Evolutionary conservation across 805 yeast genomes (phyloP), one percentile per base, ranked within the genome.

Genomic region (Yamadazyma philogaea): DNA sequence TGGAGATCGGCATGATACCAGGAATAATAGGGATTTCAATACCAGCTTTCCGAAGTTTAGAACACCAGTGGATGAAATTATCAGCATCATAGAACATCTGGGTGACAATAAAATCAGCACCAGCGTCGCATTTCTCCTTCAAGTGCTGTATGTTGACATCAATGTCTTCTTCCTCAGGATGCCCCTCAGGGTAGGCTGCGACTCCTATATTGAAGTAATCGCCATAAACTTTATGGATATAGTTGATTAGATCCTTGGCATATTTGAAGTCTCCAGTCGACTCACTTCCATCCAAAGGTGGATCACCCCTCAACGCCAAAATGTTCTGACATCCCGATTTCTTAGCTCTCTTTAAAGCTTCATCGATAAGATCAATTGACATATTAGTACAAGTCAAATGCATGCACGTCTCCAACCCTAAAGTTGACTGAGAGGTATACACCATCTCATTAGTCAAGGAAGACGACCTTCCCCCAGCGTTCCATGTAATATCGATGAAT

Each of bases 1-100:
- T 87, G n/a, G 95, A 82, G 45, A 93, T 90, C 17, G 99, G 99
- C 99, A 93, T 93, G 63, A 93, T 89, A 11, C 99, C 99, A 1
- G 99, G 99, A 46, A 93, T 83, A 51, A 93, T 86, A 21, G 98
- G 98, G 40, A 87, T 81, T 30, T 72, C 72, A 49, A 93, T 77
- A 17, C 96, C 97, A 17, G 70, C 69, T 17, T 73, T 79, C 52
- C 91, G 77, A 42, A 91, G 76, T 46, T 70, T 65, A 15, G 72
- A 61, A 55, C 93, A 87, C 99, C 99, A 93, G 10, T 64, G 54
- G 45, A 93, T 76, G 63, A 91, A 93, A 46, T 76, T 77, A 36
- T 90, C 96, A 10, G 75, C 93, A 58, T 93, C 97, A 64, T 93
- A 93, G 63, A 93, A 91, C 96, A 93, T 87, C 65, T 93, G 99